Conservation (phyloP, 1,284 basidiomycete genomes). For the Trichosporon coremiiforme region DNA sequence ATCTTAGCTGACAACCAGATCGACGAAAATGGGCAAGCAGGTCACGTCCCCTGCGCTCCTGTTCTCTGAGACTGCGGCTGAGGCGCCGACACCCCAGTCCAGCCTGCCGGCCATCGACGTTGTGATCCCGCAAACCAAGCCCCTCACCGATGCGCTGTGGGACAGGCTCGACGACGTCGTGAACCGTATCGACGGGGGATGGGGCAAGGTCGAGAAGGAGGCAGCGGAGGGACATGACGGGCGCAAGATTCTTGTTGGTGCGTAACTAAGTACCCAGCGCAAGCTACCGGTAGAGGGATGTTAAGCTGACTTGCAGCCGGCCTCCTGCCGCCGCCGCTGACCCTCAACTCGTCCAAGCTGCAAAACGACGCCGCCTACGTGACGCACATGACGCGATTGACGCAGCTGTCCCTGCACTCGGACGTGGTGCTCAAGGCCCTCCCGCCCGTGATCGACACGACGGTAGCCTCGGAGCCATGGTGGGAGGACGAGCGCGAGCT, state of each 20-base stretch:
- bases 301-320: conserved; percentile 64
- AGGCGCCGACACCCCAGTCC: neutral
- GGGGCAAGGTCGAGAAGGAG: conserved; percentile 31
- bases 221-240: conserved; percentile 54
- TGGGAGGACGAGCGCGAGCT: conserved; percentile 71
- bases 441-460: conserved; percentile 69
- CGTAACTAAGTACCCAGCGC: too few relatives aligned
- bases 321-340: conserved; percentile 79
- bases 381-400: conserved; percentile 71
- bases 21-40: conserved; percentile 4
- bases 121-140: conserved; percentile 42
- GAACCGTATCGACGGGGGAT: conserved; percentile 50
- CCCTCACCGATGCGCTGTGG: conserved; percentile 62
- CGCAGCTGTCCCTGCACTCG: conserved; percentile 74
- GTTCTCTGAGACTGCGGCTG: conserved; percentile 1
- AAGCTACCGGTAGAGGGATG: too few relatives aligned
- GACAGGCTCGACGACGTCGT: conserved; percentile 75
- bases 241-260: conserved; percentile 71
- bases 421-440: conserved; percentile 74
- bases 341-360: conserved; percentile 69
- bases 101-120: conserved; percentile 43
- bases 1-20: neutral
- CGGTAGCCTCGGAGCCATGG: conserved; percentile 52
- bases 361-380: conserved; percentile 75
- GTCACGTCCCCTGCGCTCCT: conserved; percentile 14